Conservation (phyloP, 2,329 filamentous ascomycete species). For the Zopfia rhizophila region DNA sequence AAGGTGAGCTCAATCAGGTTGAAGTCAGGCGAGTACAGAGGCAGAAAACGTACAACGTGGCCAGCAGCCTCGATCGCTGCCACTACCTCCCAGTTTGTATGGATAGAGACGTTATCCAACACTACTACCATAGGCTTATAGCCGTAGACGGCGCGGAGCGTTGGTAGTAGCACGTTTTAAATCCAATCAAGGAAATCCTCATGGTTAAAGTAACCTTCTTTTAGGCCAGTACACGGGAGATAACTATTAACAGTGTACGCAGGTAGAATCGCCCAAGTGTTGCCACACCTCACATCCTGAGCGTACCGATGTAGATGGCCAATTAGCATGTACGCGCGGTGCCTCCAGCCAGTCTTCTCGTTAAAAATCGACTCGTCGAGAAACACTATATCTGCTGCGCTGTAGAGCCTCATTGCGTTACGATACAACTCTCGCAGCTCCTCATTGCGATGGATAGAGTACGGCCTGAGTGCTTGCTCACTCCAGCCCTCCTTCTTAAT, state of each 20-base stretch:
- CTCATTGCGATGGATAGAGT: conserved; percentile 1
- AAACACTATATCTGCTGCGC: conserved; percentile 4
- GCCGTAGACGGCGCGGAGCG: not conserved
- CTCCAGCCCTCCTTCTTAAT: conserved; percentile 4
- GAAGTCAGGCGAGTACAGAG: too few species aligned
- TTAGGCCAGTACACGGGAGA: conserved; percentile 3
- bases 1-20: too few species aligned
- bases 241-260: too few species aligned
- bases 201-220: conserved; percentile 3
- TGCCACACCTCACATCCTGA: too few species aligned
- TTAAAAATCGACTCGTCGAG: conserved; percentile 6
- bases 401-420: not conserved
- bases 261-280: too few species aligned
- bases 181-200: conserved; percentile 8
- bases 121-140: conserved; percentile 2
- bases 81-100: too few species aligned
- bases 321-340: conserved; percentile 4
- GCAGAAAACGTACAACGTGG: too few species aligned
- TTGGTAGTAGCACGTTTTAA: conserved; percentile 1
- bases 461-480: not conserved
- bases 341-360: conserved; percentile 8
- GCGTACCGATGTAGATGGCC: too few species aligned
- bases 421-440: conserved; percentile 1
- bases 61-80: too few species aligned
- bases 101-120: too few species aligned